Conservation (phyloP, 2,329 filamentous ascomycete genomes). For the Hypocrella siamensis region DNA sequence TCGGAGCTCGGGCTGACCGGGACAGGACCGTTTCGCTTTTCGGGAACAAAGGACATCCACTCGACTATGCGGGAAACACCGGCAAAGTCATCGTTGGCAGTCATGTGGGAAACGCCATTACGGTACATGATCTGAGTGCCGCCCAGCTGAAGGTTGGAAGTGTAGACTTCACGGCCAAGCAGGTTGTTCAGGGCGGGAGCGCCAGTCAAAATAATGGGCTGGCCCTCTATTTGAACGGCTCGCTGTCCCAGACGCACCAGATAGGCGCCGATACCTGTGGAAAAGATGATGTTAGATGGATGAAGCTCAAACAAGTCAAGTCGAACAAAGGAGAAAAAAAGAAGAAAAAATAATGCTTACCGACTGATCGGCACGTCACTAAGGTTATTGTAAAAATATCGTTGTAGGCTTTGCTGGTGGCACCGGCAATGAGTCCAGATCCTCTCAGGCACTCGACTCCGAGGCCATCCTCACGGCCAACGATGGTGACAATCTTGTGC, state of each 20-base stretch:
- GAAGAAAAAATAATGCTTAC: constrained; percentile 30
- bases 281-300: no score
- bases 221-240: constrained; percentile 96
- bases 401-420: constrained; percentile 91
- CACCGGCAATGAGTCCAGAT: constrained; percentile 94
- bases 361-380: constrained; percentile 94
- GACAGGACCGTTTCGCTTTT: constrained; percentile 83
- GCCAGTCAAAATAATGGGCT: constrained; percentile 97
- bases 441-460: constrained; percentile 96
- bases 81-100: constrained; percentile 91
- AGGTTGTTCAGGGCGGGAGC: constrained; percentile 96
- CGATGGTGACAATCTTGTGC: constrained; percentile 84
- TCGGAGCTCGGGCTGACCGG: constrained; percentile 82
- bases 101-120: constrained; percentile 99
- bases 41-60: constrained; percentile 94
- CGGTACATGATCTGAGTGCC: constrained; percentile 99
- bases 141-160: constrained; percentile 96
- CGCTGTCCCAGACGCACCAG: constrained; percentile 95
- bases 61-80: constrained; percentile 96
- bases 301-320: no score
- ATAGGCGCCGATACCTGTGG: constrained; percentile 84
- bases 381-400: constrained; percentile 98
- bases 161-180: constrained; percentile 94
- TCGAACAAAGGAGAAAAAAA: no score
- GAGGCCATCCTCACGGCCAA: constrained; percentile 87